Evolutionary conservation across 164 flowering plant species (phyloP).

Genomic region (Dillenia suffruticosa): DNA sequence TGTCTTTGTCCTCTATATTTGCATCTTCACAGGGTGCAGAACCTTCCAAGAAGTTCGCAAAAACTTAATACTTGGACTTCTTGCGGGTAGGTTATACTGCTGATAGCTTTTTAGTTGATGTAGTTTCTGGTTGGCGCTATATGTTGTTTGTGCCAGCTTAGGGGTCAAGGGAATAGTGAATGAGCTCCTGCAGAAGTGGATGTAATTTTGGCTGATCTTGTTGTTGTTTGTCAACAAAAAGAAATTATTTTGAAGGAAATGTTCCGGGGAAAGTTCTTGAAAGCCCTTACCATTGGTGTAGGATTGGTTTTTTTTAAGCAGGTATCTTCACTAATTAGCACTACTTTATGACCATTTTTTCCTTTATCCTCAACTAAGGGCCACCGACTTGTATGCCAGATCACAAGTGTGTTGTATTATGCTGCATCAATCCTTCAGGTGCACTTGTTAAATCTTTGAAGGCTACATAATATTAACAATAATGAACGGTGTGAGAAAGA

Average conservation of each 20-base stretch:
- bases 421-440: slow-evolving; percentile 95
- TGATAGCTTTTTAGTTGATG: slow-evolving; percentile 74
- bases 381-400: slow-evolving; percentile 38
- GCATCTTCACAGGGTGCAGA: too few relatives aligned
- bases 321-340: slow-evolving; percentile 35
- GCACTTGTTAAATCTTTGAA: slow-evolving; percentile 5
- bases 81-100: slow-evolving; percentile 74
- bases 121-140: slow-evolving; percentile 84
- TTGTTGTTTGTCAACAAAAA: slow-evolving; percentile 50
- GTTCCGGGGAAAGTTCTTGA: slow-evolving; percentile 84
- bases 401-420: slow-evolving; percentile 96
- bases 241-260: slow-evolving; percentile 57
- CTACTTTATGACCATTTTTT: neutral
- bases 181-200: slow-evolving; percentile 63
- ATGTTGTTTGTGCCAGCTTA: slow-evolving; percentile 60
- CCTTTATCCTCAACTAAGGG: neutral
- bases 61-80: slow-evolving; percentile 9
- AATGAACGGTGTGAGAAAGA: too few relatives aligned
- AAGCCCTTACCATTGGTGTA: slow-evolving; percentile 82
- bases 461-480: too few relatives aligned
- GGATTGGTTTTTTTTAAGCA: slow-evolving; percentile 94
- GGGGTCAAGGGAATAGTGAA: slow-evolving; percentile 61
- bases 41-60: neutral
- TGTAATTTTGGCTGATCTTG: slow-evolving; percentile 73
- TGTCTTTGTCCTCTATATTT: neutral